phyloP scores from a whole-genome alignment of 352 stramenopile genomes.

The Pythium myriotylum region DNA sequence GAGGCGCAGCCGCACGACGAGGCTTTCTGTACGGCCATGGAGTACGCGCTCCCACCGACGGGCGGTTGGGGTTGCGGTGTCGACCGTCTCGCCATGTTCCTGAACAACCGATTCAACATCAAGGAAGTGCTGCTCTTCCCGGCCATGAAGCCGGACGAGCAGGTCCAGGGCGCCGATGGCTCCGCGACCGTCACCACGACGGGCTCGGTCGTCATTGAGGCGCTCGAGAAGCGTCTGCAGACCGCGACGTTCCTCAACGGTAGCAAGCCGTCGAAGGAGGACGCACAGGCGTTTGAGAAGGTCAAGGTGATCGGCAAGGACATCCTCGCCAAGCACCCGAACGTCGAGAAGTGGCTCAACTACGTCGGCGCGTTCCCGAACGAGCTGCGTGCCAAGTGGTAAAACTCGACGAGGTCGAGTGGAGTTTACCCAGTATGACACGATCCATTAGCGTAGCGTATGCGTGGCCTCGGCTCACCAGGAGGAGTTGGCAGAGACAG shows the following conservation, averaged over 20 bases:
- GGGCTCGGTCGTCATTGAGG: constrained; percentile 56
- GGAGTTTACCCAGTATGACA: background rate
- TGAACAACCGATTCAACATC: constrained; percentile 93
- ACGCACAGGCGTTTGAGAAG: constrained; percentile 62
- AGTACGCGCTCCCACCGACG: constrained; percentile 98
- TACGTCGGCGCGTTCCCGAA: constrained; percentile 78
- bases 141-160: constrained; percentile 98
- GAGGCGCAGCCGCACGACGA: constrained; percentile 94
- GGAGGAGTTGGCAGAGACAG: too few relatives aligned
- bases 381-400: constrained; percentile 79
- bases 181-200: constrained; percentile 17
- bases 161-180: constrained; percentile 30
- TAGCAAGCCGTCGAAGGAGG: constrained; percentile 70
- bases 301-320: constrained; percentile 83
- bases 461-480: too few relatives aligned
- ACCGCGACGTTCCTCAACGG: constrained; percentile 70
- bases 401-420: constrained; percentile 11
- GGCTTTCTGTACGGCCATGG: constrained; percentile 92
- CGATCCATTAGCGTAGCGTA: constrained; percentile 7
- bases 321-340: constrained; percentile 71
- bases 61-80: constrained; percentile 97
- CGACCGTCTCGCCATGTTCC: constrained; percentile 97
- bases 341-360: constrained; percentile 75
- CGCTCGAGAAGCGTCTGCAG: constrained; percentile 68
- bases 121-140: constrained; percentile 99